Evolutionary conservation across 164 flowering plant genomes (phyloP).

Genomic region (Protea cynaroides): DNA sequence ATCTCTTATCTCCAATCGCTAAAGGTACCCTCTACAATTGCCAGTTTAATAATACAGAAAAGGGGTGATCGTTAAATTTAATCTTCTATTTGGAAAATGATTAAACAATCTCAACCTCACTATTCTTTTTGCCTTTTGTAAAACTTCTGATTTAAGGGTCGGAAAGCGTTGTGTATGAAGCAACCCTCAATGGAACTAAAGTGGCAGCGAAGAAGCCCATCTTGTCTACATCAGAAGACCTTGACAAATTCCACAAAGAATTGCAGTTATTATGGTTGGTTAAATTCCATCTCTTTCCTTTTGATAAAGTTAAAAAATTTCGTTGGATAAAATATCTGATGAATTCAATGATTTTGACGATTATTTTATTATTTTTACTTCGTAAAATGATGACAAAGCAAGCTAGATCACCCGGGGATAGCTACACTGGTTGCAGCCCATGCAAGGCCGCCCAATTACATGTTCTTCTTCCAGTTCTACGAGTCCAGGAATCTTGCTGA

Average conservation of each 20-base stretch:
- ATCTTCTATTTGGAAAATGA: too few species aligned
- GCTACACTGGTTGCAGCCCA: conserved; percentile 76
- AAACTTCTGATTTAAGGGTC: conserved; percentile 37
- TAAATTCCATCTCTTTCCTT: conserved; percentile 1
- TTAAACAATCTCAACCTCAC: neutral
- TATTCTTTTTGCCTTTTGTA: neutral
- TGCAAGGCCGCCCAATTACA: conserved; percentile 85
- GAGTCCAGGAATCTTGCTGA: conserved; percentile 51
- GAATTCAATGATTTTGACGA: neutral
- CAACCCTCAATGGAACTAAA: conserved; percentile 39
- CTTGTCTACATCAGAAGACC: conserved; percentile 66
- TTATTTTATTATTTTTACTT: conserved; percentile 1
- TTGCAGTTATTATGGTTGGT: conserved; percentile 74
- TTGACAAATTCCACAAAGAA: conserved; percentile 71
- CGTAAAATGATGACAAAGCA: conserved; percentile 29
- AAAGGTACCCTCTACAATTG: conserved; percentile 33
- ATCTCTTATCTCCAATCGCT: conserved; percentile 67
- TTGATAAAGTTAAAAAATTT: too few species aligned
- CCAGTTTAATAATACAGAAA: neutral
- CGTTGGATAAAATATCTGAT: neutral
- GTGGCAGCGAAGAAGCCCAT: conserved; percentile 87
- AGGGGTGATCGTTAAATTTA: neutral
- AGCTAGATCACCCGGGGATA: conserved; percentile 74
- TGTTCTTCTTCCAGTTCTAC: conserved; percentile 73
- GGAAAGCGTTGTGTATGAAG: conserved; percentile 90